Evolutionary conservation across 73 alveolate species (phyloP).

Genomic region (Tetrahymena malaccensis): DNA sequence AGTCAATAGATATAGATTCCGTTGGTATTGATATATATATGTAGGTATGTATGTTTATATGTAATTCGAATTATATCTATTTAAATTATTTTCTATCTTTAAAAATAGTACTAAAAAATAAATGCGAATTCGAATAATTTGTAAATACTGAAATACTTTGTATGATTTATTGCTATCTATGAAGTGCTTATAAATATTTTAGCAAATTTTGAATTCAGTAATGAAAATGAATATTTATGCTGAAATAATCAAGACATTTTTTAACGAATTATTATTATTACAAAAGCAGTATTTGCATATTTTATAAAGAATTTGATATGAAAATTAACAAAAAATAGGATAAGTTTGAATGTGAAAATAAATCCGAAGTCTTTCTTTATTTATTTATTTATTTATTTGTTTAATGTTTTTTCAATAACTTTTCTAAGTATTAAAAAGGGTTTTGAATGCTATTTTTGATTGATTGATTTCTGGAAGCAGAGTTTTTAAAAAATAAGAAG

Average conservation of each 20-base stretch:
- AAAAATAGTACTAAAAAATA: too few relatives aligned
- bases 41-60: too few relatives aligned
- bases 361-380: background rate
- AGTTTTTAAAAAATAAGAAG: background rate
- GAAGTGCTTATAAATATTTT: too few relatives aligned
- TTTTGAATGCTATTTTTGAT: background rate
- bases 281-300: background rate
- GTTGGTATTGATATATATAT: background rate
- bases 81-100: background rate
- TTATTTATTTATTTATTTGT: too few relatives aligned
- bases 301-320: background rate
- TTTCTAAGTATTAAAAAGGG: background rate
- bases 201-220: background rate
- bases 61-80: background rate
- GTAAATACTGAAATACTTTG: background rate
- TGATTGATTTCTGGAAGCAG: background rate
- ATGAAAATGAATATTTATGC: background rate
- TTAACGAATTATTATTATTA: background rate
- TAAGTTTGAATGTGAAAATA: background rate
- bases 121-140: too few relatives aligned
- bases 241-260: background rate
- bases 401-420: too few relatives aligned
- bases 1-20: background rate
- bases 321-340: background rate
- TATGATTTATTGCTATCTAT: too few relatives aligned